Base-by-base conservation (phyloP, 2,329 filamentous ascomycete genomes). In the Lachnellula subtilissima region DNA sequence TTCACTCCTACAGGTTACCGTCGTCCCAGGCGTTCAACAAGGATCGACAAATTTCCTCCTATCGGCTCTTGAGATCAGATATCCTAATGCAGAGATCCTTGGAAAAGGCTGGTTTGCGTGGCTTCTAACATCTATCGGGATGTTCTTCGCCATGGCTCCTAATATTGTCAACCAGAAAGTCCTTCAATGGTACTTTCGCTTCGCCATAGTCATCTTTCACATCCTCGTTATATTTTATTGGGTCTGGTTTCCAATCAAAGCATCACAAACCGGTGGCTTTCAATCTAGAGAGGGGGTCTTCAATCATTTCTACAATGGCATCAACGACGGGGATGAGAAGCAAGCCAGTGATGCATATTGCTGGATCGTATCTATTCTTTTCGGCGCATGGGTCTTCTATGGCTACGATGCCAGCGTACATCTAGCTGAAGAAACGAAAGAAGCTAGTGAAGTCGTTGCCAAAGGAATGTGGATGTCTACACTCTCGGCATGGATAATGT, bases 1-100 rank as follows among this genome's bases (percentile, higher is more conserved):
- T 7, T 32, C 28, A 32, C 28, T 12, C 19, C 4, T 25, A 25
- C 23, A 61, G 61, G 51, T 64, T 25, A 65, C 64, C 37, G 68
- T 73, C n/a, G 71, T 74, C 0, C 73, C 72, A 1, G 73, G 71
- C 7, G 70, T 73, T 2, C 71, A 73, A 57, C 72, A 74, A 59
- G 73, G 72, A 6, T 58, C 69, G 1, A 74, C 72, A 8, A 73
- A 73, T 52, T 73, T 75, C 57, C 62, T 75, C 15, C 63, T 74
- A n/a, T 67, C 68, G 17, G 71, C 70, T n/a, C 63, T 74, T 17
- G 65, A 72, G 60, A 71, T 74, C 59, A 61, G 67, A 49, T 73
- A 74, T 59, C 72, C 72, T 3, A 59, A 70, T 48, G 61, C 65
- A 0, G 56, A 62, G 15, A 61, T 73, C 4, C 56, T 74, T 17